Evolutionary conservation across 306 rosid genomes (phyloP).

Genomic region (Trifolium repens): DNA sequence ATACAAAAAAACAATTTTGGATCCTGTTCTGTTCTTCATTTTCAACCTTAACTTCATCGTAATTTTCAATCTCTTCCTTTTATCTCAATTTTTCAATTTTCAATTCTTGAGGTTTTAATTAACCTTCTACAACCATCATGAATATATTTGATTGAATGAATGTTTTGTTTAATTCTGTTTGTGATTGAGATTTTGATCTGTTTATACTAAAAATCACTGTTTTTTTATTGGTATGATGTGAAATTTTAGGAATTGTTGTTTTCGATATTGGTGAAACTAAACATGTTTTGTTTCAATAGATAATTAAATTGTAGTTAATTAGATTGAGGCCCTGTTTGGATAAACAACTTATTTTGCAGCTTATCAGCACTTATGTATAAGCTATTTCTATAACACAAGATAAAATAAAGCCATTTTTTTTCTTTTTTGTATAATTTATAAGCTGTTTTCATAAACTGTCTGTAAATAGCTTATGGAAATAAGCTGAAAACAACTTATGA

Average conservation of each 20-base stretch:
- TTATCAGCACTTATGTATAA: no score
- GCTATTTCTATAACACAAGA: no score
- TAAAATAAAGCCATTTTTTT: no score
- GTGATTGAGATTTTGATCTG: slow-evolving; percentile 17
- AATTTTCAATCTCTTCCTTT: slow-evolving; percentile 11
- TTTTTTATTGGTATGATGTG: slow-evolving; percentile 6
- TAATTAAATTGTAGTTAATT: background rate
- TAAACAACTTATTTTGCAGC: no score
- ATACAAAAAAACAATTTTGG: background rate
- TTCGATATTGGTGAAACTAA: background rate
- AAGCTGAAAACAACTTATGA: no score
- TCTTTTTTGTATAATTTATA: no score
- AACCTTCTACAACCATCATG: background rate
- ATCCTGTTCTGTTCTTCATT: slow-evolving; percentile 7
- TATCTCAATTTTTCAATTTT: background rate
- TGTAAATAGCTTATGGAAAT: no score
- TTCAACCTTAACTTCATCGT: background rate
- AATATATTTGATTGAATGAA: background rate
- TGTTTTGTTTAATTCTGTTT: background rate
- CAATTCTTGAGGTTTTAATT: background rate
- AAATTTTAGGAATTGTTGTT: background rate
- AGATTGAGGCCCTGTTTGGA: background rate
- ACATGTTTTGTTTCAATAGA: no score
- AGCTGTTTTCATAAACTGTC: no score
- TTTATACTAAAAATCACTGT: background rate